Base-by-base conservation (phyloP, 208 protist genomes). In the Phytomonas sp. region DNA sequence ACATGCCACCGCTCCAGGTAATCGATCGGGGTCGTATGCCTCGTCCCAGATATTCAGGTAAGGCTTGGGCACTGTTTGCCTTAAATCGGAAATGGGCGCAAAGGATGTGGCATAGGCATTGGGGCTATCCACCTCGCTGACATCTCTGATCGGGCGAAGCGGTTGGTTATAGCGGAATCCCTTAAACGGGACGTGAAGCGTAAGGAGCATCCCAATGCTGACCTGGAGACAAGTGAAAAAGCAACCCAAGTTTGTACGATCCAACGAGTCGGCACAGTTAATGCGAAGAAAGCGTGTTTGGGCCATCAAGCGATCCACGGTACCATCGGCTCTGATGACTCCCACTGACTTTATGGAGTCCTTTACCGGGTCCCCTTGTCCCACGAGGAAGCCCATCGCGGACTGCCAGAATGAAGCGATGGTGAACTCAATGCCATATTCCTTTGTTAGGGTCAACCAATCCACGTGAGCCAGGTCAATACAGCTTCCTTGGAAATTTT, bases 251-350 rank as follows among this genome's bases (percentile, higher is more conserved):
- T 98, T 98, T n/a, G 94, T 97, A 67, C 94, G 74, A 70, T 98
- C 96, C 12, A 98, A 80, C 7, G 92, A 97, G 74, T 98, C 96
- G 4, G 93, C 88, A 73, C 96, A 98, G 80, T 97, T 98, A 66
- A 97, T 76, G 49, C 94, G 89, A 11, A 97, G 67, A 63, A 98
- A 92, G 19, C 88, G 85, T 6, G 64, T 85, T 70, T 95, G 82
- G 37, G 81, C 82, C 29, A 90, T 71, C 1, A 80, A 67, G 60
- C 71, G 77, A 40, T 86, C 82, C 8, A 95, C 78, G 29, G 66
- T 61, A 31, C 82, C 83, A 36, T 70, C 73, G 5, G 63, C 61
- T n/a, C 71, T 73, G 7, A 93, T 69, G 31, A 84, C 82, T 49
- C 87, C 90, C n/a, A 89, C 78, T 5, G 83, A 91, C 69, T 87